Evolutionary conservation across 192 early-diverging fungal species (phyloP).

Genomic region (Coemansia sp.): DNA sequence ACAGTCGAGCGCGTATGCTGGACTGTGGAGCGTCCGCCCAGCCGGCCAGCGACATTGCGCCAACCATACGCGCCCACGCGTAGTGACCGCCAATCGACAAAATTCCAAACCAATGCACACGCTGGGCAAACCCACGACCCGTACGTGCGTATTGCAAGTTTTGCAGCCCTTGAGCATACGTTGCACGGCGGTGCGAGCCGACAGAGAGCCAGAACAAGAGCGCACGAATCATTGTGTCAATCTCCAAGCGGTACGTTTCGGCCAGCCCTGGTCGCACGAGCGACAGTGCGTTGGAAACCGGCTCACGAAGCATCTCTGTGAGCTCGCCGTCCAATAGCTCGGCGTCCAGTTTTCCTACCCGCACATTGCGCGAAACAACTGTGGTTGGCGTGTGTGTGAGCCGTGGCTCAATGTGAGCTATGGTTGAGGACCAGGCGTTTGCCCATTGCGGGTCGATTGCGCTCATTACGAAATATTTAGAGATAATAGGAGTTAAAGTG

Average conservation of each 20-base stretch:
- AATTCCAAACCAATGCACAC: constrained; percentile 43
- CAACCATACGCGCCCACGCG: constrained; percentile 62
- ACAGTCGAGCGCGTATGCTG: constrained; percentile 53
- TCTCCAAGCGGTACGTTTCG: constrained; percentile 70
- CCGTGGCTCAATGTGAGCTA: constrained; percentile 53
- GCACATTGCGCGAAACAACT: constrained; percentile 51
- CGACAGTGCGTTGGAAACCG: constrained; percentile 67
- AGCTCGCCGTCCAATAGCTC: constrained; percentile 80
- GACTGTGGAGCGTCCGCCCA: constrained; percentile 72
- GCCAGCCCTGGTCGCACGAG: constrained; percentile 55
- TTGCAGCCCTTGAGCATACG: constrained; percentile 80
- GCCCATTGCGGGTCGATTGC: constrained; percentile 32
- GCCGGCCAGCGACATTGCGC: constrained; percentile 61
- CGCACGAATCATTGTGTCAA: constrained; percentile 65
- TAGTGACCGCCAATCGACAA: constrained; percentile 74
- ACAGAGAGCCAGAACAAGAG: constrained; percentile 74
- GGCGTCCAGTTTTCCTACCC: constrained; percentile 83
- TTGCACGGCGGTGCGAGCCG: constrained; percentile 64
- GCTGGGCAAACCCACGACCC: constrained; percentile 49
- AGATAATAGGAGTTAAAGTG: neutral
- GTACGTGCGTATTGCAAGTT: constrained; percentile 75
- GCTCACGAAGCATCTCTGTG: constrained; percentile 72
- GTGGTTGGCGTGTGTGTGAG: constrained; percentile 61
- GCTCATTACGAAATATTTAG: neutral
- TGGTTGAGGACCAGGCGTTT: constrained; percentile 35